phyloP scores from a whole-genome alignment of 1,284 basidiomycete genomes.

The Cutaneotrichosporon dermatis region DNA sequence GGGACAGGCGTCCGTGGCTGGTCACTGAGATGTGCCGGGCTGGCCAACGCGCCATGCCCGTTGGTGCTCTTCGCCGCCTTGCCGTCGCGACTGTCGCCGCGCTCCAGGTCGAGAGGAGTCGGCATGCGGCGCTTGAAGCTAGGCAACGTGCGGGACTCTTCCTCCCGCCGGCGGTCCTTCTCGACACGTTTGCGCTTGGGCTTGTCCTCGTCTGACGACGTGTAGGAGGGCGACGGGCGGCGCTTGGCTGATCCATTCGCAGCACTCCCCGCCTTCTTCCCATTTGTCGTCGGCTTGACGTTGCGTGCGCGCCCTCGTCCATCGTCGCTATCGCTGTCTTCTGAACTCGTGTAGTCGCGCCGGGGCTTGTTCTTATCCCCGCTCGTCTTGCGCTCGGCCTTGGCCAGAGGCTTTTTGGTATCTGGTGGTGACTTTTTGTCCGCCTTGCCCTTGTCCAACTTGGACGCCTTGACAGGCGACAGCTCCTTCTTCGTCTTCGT shows the following conservation, averaged over 20 bases:
- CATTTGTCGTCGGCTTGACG: slow-evolving; percentile 4
- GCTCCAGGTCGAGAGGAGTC: background rate
- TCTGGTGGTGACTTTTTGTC: slow-evolving; percentile 1
- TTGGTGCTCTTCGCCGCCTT: background rate
- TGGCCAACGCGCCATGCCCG: background rate
- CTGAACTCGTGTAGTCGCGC: slow-evolving; percentile 19
- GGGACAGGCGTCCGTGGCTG: background rate
- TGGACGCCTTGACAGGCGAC: background rate
- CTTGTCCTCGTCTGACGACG: slow-evolving; percentile 6
- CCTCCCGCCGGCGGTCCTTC: background rate
- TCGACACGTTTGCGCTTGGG: background rate
- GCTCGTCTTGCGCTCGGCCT: slow-evolving; percentile 1
- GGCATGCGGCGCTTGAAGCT: slow-evolving; percentile 4
- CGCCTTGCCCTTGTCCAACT: background rate
- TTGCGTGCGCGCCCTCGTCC: slow-evolving; percentile 4
- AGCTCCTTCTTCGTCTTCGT: background rate
- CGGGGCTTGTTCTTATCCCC: background rate
- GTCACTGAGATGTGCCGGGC: too few relatives aligned
- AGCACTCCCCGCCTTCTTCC: slow-evolving; percentile 2
- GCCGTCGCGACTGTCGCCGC: background rate
- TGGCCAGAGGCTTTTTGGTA: background rate
- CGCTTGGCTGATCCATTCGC: background rate
- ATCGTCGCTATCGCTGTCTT: slow-evolving; percentile 15
- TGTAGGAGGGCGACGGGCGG: slow-evolving; percentile 7
- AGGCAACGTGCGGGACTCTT: slow-evolving; percentile 1